Base-by-base conservation (phyloP, 2,329 filamentous ascomycete species). In the Fusarium metavorans region DNA sequence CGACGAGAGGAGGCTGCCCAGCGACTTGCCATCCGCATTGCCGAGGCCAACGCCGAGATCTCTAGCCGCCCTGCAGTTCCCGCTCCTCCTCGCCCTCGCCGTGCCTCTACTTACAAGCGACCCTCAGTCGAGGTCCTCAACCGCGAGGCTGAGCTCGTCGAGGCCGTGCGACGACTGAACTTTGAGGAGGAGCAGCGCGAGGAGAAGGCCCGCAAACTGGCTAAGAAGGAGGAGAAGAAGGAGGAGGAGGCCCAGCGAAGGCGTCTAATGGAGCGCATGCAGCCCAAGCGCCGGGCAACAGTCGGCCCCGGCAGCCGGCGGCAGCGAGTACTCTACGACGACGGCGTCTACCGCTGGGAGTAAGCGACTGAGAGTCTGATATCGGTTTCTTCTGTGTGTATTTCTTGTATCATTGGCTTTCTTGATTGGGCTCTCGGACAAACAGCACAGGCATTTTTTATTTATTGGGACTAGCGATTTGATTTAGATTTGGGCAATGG, bases 21-120 rank as follows among this genome's bases (percentile, higher is more conserved):
- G 7, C 80, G 80, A 37, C 73, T 82, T 4, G 78, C 78, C 34
- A 71, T 76, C 10, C 81, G 82, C 73, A 86, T 87, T 64, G 81
- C 80, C 10, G 80, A 80, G 65, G 83, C 84, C 64, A 87, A 87
- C 63, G 81, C 81, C 35, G 82, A 83, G 66, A 87, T 87, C 63
- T 79, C 82, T 66, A 80, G 75, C 68, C 84, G 86, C 11, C 78
- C 80, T 20, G 70, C 80, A 8, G 80, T 83, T 16, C 81, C 81
- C 48, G 72, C 77, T 11, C 73, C 78, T 6, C 72, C 79, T 9
- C 75, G 77, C 4, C 23, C 16, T 9, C 67, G 72, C 41, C 76
- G 77, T 63, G 67, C 75, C 43, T 67, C 79, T 27, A 75, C 79
- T 39, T 73, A 75, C 72, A 64, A 73, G 70, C 73, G 74, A 43